Evolutionary conservation across 805 yeast species (phyloP), one percentile per base, ranked within the genome.

Genomic region (Monosporozyma aerobia): DNA sequence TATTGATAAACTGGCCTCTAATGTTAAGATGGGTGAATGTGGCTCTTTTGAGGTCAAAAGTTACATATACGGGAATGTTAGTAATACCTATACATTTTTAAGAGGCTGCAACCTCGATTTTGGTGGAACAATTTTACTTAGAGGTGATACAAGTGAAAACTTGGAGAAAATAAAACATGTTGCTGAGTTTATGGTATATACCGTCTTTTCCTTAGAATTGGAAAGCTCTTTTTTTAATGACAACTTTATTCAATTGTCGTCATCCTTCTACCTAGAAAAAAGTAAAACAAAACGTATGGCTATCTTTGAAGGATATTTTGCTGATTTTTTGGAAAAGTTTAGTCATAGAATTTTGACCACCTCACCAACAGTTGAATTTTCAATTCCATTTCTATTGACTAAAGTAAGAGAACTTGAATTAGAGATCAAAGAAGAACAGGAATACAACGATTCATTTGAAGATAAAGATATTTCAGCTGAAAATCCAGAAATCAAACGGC

Each of bases 101-200:
- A 78, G 83, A 1, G 98, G 97, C 0, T 82, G 90, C 57, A 82
- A 83, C 39, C 73, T 77, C 9, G 79, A 78, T 43, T 68, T 83
- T 0, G 99, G 99, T 0, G 83, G 90, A 40, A 90, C 98, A 0
- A 78, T 92, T n/a, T 73, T 87, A 13, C 67, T 94, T n/a, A 73
- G 98, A 51, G 99, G 98, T 2, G 85, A 81, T 1, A 77, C 78
- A 57, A 80, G 77, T 49, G 85, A 80, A 2, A 63, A 75, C 0
- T 69, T 92, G 52, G 74, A 80, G 50, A 80, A 80, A 50, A 77
- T 90, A 23, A 94, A 94, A 64, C 82, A 83, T 50, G 85, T 90
- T 2, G 75, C 86, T 3, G 95, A 87, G 57, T 84, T 92, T 53
- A 77, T 90, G 81, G 77, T 87, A 1, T 85, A 87, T 47, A 86